These are phyloP conservation scores for Fusarium sp. DNA, from an alignment of 2,329 filamentous ascomycete species.

Conservation along the genomic window DNA sequence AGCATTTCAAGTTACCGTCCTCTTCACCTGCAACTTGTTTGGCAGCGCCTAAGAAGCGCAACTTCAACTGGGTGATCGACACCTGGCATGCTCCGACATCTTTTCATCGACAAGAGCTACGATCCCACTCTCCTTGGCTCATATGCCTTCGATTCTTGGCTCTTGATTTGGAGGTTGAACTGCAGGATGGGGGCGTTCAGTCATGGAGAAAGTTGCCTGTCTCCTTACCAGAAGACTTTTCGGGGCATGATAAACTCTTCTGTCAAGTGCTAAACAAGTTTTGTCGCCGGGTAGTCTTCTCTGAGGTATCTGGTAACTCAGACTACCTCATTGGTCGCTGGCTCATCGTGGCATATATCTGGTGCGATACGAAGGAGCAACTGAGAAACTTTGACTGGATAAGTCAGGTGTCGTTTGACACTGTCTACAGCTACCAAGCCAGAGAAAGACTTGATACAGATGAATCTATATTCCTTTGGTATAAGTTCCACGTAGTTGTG, in stretches of 20 bases:
- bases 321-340: not conserved
- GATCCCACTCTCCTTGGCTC: not conserved
- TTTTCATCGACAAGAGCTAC: not conserved
- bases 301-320: not conserved
- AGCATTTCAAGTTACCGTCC: not conserved
- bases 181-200: not conserved
- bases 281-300: not conserved
- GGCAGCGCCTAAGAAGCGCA: not conserved
- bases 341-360: conserved; percentile 4
- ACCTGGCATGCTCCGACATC: not conserved
- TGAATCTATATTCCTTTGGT: not conserved
- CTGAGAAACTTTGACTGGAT: not conserved
- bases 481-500: not conserved
- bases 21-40: not conserved
- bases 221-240: not conserved
- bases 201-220: not conserved
- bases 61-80: not conserved
- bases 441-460: not conserved
- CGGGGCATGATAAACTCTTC: too few relatives aligned
- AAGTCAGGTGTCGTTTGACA: not conserved
- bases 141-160: not conserved
- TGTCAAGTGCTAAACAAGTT: not conserved
- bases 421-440: not conserved
- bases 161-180: not conserved
- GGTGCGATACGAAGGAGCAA: not conserved